Evolutionary conservation across 495 filamentous ascomycete genomes (phyloP), one percentile per base, ranked within the genome.

Genomic region (Hypoxylon lenormandii): DNA sequence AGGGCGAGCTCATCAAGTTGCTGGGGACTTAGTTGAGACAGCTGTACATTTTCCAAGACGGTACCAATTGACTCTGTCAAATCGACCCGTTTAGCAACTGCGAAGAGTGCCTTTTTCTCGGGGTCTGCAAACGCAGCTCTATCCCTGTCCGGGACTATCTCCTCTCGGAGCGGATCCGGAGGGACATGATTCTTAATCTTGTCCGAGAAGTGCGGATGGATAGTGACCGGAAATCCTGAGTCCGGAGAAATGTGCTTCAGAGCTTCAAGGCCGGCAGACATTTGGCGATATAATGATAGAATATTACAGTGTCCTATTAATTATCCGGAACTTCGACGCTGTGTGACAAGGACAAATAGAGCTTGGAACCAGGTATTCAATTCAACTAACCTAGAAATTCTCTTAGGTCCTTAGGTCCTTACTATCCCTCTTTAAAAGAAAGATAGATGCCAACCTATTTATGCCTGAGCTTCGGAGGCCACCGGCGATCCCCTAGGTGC

Each of bases 131-230:
- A 85, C 22, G 73, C 66, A 0, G 80, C 85, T 2, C 84, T 76
- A 70, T 86, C 85, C 37, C 75, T 81, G 5, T 79, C 76, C 15
- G 83, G 83, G 12, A 59, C 47, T 12, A 83, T 62, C 49, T 79
- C 72, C 37, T 81, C 72, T 23, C 79, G 80, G 54, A 76, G 26
- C 1, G 80, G 60, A 74, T 85, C 83, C 0, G 81, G 77, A 30
- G 84, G 83, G 7, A 78, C 65, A 71, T 83, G 78, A 22, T 73
- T 56, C 36, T 65, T 78, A 64, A 86, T 84, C 58, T 83, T 85
- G 52, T 87, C 87, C 5, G 90, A 91, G 64, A 92, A 81, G 74
- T 92, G 91, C 5, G 86, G 87, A 75, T 88, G 86, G 12, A 80
- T 56, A 5, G 76, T 73, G 18, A 77, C 73, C 28, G 76, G 75